A percentile compares a stretch with the other conserved stretches of the same genome.
Evolutionary conservation across 192 early-diverging fungal genomes (phyloP).

Genomic region (Coemansia sp.): DNA sequence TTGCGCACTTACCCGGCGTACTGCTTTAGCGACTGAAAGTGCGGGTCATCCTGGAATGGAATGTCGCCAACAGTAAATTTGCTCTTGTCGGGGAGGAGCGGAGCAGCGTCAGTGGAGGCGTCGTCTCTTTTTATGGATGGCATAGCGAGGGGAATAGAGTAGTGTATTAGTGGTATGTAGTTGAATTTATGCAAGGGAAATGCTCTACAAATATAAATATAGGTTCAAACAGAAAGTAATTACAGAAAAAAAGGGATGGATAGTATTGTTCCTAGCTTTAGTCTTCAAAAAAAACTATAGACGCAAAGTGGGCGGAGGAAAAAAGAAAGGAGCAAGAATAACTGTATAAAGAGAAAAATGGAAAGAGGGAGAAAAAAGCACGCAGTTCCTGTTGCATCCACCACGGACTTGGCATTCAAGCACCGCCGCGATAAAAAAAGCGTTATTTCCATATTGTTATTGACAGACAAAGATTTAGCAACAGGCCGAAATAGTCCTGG

Average conservation of each 20-base stretch:
- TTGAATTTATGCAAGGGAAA: neutral
- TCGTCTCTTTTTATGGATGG: constrained; percentile 3
- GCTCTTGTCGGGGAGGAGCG: constrained; percentile 16
- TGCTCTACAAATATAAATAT: no score
- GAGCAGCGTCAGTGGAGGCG: constrained; percentile 3
- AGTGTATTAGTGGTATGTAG: neutral
- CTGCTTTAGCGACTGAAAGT: constrained; percentile 35
- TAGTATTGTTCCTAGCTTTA: neutral
- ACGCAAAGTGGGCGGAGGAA: neutral
- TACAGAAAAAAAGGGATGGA: neutral
- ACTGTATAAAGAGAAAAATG: constrained; percentile 3
- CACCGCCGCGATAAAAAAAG: no score
- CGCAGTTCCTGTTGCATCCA: neutral
- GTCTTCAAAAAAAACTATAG: neutral
- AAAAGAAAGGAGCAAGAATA: neutral
- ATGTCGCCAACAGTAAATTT: constrained; percentile 24
- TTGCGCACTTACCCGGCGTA: constrained; percentile 38
- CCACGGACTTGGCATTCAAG: constrained; percentile 1
- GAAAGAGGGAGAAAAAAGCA: neutral
- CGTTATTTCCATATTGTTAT: no score
- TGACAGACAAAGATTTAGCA: no score
- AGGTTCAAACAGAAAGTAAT: neutral
- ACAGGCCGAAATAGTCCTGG: no score
- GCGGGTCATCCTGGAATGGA: constrained; percentile 40
- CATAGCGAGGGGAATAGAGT: neutral